Evolutionary conservation across 2,329 filamentous ascomycete genomes (phyloP).

Genomic region (Didymella arachidicola): DNA sequence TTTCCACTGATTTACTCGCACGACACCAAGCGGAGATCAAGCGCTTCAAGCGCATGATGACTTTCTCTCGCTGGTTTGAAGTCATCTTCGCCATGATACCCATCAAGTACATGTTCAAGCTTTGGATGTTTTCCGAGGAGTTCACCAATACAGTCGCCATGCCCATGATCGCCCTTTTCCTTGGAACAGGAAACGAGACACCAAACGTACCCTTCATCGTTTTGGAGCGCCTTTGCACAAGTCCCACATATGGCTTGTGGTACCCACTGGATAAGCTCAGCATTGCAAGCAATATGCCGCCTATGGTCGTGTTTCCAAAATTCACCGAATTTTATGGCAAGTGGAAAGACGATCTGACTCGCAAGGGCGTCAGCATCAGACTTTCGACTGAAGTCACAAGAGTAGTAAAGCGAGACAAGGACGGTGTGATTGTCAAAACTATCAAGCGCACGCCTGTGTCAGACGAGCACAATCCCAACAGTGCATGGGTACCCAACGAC

Average conservation of each 20-base stretch:
- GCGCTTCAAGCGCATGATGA: conserved; percentile 63
- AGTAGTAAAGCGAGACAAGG: conserved; percentile 61
- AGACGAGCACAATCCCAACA: conserved; percentile 57
- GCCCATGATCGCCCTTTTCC: conserved; percentile 75
- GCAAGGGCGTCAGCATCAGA: conserved; percentile 64
- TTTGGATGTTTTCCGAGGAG: conserved; percentile 73
- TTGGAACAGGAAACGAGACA: conserved; percentile 78
- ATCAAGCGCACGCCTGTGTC: conserved; percentile 54
- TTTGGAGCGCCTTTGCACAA: conserved; percentile 61
- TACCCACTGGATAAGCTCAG: conserved; percentile 60
- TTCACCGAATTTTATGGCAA: conserved; percentile 67
- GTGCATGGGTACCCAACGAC: conserved; percentile 52
- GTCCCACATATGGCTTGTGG: conserved; percentile 67
- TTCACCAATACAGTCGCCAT: conserved; percentile 76
- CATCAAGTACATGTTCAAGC: conserved; percentile 69
- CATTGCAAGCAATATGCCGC: conserved; percentile 60
- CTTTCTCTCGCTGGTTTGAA: conserved; percentile 67
- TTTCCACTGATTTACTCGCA: conserved; percentile 65
- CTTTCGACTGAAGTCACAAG: conserved; percentile 64
- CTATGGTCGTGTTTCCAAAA: conserved; percentile 69
- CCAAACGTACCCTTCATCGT: conserved; percentile 75
- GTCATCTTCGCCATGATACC: conserved; percentile 66
- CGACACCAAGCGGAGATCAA: conserved; percentile 64
- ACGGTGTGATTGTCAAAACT: conserved; percentile 60
- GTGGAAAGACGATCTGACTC: conserved; percentile 62